A percentile compares a stretch with the other conserved stretches of the same genome.
These are phyloP conservation scores for Solanum gracilifrons DNA, from an alignment of 257 asterid species.

Conservation along the genomic window DNA sequence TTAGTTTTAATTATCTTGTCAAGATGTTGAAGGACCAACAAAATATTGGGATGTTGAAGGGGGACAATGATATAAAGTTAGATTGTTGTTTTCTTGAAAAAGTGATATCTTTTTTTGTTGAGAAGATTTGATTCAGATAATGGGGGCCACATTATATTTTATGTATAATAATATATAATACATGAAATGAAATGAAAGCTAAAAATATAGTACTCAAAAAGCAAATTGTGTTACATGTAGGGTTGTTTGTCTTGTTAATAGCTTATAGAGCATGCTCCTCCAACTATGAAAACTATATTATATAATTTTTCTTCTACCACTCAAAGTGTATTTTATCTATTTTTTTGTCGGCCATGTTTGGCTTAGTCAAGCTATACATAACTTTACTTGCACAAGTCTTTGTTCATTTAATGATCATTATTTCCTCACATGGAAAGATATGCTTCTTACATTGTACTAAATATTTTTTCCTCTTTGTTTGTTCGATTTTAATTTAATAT, in stretches of 20 bases:
- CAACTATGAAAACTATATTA: not conserved
- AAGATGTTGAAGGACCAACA: not conserved
- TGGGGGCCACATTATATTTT: not conserved
- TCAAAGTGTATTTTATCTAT: not conserved
- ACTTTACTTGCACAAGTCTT: conserved; percentile 2
- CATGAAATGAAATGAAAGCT: not conserved
- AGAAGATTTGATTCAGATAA: not conserved
- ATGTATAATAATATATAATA: not conserved
- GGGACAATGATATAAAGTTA: not conserved
- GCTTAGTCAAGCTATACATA: conserved; percentile 14
- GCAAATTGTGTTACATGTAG: not conserved
- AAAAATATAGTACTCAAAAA: not conserved
- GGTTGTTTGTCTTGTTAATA: not conserved
- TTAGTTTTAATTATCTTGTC: not conserved
- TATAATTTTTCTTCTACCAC: not conserved
- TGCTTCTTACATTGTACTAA: not conserved
- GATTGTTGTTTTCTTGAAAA: not conserved
- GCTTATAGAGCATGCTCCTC: not conserved
- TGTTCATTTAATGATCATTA: conserved; percentile 11
- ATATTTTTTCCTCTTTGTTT: not conserved
- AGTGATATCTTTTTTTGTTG: not conserved
- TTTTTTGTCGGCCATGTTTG: conserved; percentile 26
- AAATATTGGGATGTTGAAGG: not conserved
- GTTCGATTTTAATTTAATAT: too few relatives aligned
- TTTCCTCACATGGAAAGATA: not conserved